Evolutionary conservation across 805 yeast species (phyloP).

Genomic region (Starmerella tilneyi): DNA sequence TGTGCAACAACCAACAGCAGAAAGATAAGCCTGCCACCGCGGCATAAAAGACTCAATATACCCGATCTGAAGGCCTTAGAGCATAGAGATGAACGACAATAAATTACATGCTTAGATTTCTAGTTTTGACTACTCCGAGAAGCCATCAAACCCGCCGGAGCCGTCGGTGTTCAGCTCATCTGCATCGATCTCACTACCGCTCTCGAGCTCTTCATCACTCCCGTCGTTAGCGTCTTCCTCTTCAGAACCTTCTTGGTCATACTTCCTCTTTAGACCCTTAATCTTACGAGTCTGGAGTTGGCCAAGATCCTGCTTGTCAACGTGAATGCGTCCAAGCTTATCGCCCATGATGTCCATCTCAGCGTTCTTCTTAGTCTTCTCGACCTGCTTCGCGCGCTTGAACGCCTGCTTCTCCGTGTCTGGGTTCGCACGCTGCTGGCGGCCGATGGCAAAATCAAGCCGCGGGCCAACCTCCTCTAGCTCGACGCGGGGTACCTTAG

Average conservation of each 20-base stretch:
- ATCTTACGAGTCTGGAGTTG: conserved; percentile 93
- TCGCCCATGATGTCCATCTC: conserved; percentile 86
- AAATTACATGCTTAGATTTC: neutral
- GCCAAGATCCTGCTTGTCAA: conserved; percentile 87
- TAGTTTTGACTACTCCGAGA: conserved; percentile 14
- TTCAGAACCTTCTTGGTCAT: conserved; percentile 60
- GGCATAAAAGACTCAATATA: too few species aligned
- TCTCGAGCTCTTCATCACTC: conserved; percentile 12
- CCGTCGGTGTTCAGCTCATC: conserved; percentile 32
- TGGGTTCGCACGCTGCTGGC: conserved; percentile 69
- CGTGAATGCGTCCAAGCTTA: conserved; percentile 89
- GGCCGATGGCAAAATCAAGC: conserved; percentile 82
- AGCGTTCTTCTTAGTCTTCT: conserved; percentile 79
- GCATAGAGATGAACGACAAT: too few species aligned
- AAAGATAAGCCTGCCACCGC: neutral
- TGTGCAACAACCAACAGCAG: conserved; percentile 48
- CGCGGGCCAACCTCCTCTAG: conserved; percentile 93
- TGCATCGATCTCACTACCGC: conserved; percentile 8
- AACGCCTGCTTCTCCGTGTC: conserved; percentile 86
- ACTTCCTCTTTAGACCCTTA: conserved; percentile 89
- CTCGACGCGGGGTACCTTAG: conserved; percentile 88
- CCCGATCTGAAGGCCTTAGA: too few species aligned
- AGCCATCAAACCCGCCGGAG: conserved; percentile 23
- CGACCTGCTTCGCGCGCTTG: conserved; percentile 69
- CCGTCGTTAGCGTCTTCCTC: conserved; percentile 36